These are phyloP conservation scores for Zoysia japonica DNA, from an alignment of 176 grass and related monocot species.

Conservation along the genomic window DNA sequence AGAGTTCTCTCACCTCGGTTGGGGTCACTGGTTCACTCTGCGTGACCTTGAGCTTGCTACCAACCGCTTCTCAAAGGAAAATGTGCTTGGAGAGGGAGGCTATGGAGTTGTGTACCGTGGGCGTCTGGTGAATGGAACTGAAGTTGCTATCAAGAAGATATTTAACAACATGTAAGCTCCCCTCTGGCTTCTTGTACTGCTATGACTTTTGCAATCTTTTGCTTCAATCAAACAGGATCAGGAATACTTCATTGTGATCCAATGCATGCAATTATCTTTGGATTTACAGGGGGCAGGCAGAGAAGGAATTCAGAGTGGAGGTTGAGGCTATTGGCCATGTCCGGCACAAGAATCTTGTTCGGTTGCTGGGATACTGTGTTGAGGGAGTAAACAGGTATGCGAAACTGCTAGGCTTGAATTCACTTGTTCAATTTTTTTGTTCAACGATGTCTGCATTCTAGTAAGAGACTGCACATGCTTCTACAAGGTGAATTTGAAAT, in stretches of 20 bases:
- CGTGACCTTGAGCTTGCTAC: constrained; percentile 86
- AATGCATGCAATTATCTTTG: background rate
- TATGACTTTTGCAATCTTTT: constrained; percentile 4
- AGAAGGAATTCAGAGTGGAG: constrained; percentile 99
- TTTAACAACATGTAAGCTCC: constrained; percentile 91
- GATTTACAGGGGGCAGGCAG: constrained; percentile 86
- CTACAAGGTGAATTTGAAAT: background rate
- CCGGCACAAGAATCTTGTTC: constrained; percentile 93
- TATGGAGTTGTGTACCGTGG: constrained; percentile 92
- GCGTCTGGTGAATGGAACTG: constrained; percentile 79
- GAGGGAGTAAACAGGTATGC: constrained; percentile 94
- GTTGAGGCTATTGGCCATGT: constrained; percentile 99
- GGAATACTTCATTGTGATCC: background rate
- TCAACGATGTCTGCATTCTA: background rate
- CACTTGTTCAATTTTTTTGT: constrained; percentile 17
- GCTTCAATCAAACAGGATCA: background rate
- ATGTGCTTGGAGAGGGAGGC: constrained; percentile 94
- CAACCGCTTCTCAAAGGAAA: constrained; percentile 87
- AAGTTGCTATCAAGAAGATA: constrained; percentile 92
- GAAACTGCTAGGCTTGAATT: background rate
- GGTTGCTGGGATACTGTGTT: constrained; percentile 91
- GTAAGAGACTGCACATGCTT: background rate
- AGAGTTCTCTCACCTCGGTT: constrained; percentile 94
- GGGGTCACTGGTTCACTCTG: constrained; percentile 99
- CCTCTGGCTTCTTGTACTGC: background rate